These are phyloP conservation scores for Noccaea caerulescens DNA, from an alignment of 345 rosid species.

Conservation along the genomic window DNA sequence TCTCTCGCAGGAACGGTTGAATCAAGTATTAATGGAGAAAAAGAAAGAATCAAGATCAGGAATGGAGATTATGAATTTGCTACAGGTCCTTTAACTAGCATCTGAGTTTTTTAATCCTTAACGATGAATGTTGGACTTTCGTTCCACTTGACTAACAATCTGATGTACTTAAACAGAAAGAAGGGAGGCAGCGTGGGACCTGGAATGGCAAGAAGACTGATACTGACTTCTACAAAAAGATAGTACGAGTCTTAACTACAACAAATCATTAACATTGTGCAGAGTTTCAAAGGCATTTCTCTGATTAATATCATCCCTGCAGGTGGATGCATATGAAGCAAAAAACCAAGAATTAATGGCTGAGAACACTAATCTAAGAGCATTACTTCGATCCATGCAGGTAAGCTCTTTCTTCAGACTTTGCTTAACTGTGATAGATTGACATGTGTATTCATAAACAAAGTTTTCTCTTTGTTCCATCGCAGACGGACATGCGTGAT, in stretches of 20 bases:
- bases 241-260: slow-evolving; percentile 53
- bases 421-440: neutral
- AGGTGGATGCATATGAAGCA: slow-evolving; percentile 97
- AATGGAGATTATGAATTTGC: slow-evolving; percentile 98
- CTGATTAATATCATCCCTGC: slow-evolving; percentile 20
- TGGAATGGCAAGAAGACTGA: slow-evolving; percentile 99
- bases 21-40: slow-evolving; percentile 94
- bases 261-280: neutral
- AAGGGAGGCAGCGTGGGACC: slow-evolving; percentile 98
- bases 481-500: slow-evolving; percentile 93
- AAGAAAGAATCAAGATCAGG: slow-evolving; percentile 92
- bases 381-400: slow-evolving; percentile 93
- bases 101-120: neutral
- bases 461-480: slow-evolving; percentile 15
- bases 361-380: slow-evolving; percentile 90
- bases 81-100: slow-evolving; percentile 62
- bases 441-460: slow-evolving; percentile 8
- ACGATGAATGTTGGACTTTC: neutral
- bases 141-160: slow-evolving; percentile 10
- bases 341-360: slow-evolving; percentile 93
- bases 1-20: slow-evolving; percentile 74
- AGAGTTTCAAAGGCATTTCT: slow-evolving; percentile 15
- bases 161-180: slow-evolving; percentile 63
- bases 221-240: slow-evolving; percentile 92
- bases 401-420: slow-evolving; percentile 43